Conservation (phyloP, 2,329 filamentous ascomycete species). For the Arthroderma sp. region DNA sequence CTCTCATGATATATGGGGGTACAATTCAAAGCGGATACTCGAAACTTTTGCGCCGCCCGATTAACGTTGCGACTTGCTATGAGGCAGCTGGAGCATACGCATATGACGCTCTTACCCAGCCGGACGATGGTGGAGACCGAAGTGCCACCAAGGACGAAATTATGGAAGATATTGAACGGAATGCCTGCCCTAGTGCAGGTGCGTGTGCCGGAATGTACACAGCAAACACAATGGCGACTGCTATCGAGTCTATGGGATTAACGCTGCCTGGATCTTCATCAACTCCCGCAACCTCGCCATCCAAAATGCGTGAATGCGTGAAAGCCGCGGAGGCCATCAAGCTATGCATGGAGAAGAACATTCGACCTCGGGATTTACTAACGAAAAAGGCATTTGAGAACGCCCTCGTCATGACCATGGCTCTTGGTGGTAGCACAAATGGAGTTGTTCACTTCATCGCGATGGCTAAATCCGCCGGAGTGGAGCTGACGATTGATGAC, state of each 20-base stretch:
- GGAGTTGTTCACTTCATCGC: conserved; percentile 79
- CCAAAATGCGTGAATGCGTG: conserved; percentile 77
- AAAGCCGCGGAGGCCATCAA: conserved; percentile 67
- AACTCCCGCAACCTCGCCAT: conserved; percentile 64
- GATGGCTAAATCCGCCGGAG: conserved; percentile 75
- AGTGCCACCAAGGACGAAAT: conserved; percentile 63
- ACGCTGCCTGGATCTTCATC: conserved; percentile 72
- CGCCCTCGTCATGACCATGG: conserved; percentile 79
- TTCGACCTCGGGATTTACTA: conserved; percentile 65
- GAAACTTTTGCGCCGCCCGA: conserved; percentile 56
- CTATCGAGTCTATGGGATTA: conserved; percentile 78
- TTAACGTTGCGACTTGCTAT: conserved; percentile 83
- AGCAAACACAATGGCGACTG: conserved; percentile 85
- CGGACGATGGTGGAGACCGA: conserved; percentile 49
- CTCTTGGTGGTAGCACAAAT: conserved; percentile 81
- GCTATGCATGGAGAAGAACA: conserved; percentile 67
- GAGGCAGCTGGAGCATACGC: conserved; percentile 73
- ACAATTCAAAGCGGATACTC: conserved; percentile 83
- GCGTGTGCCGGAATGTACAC: conserved; percentile 92
- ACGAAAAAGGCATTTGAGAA: conserved; percentile 76
- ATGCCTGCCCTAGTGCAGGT: conserved; percentile 65
- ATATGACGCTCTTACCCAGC: conserved; percentile 60
- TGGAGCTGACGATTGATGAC: conserved; percentile 66
- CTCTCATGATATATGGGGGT: conserved; percentile 90
- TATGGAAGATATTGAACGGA: conserved; percentile 65